Evolutionary conservation across 257 asterid genomes (phyloP).

Genomic region (Gardenia jasminoides): DNA sequence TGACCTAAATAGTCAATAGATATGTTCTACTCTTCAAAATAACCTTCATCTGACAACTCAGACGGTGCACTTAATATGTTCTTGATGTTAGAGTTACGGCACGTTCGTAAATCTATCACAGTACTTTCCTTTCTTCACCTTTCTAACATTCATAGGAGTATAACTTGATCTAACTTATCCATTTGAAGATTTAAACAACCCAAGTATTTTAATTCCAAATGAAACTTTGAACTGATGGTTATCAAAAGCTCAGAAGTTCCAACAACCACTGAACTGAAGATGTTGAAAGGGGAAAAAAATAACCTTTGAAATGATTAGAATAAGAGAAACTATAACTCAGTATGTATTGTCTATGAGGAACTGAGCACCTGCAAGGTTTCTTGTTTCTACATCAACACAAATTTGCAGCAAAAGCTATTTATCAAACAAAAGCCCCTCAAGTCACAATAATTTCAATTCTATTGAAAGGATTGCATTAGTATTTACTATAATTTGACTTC

Average conservation of each 20-base stretch:
- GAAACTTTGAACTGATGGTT: too few relatives aligned
- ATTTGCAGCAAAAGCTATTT: not conserved
- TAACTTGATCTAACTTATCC: too few relatives aligned
- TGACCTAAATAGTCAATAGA: not conserved
- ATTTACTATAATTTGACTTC: not conserved
- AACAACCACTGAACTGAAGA: too few relatives aligned
- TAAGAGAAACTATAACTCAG: not conserved
- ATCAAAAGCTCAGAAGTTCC: too few relatives aligned
- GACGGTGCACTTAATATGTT: not conserved
- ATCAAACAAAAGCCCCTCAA: not conserved
- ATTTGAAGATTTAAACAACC: too few relatives aligned
- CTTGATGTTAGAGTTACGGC: not conserved
- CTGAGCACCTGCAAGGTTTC: not conserved
- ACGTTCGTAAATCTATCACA: not conserved
- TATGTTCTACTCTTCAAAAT: too few relatives aligned
- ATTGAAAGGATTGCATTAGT: too few relatives aligned
- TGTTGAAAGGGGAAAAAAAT: too few relatives aligned
- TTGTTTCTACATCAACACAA: not conserved
- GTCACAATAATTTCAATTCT: not conserved
- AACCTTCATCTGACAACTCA: not conserved
- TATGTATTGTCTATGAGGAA: not conserved
- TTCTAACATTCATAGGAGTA: not conserved
- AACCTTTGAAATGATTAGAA: not conserved
- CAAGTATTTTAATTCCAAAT: too few relatives aligned
- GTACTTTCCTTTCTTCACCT: not conserved